phyloP scores from a whole-genome alignment of 768 basidiomycete species.

The Mycena indigotica region DNA sequence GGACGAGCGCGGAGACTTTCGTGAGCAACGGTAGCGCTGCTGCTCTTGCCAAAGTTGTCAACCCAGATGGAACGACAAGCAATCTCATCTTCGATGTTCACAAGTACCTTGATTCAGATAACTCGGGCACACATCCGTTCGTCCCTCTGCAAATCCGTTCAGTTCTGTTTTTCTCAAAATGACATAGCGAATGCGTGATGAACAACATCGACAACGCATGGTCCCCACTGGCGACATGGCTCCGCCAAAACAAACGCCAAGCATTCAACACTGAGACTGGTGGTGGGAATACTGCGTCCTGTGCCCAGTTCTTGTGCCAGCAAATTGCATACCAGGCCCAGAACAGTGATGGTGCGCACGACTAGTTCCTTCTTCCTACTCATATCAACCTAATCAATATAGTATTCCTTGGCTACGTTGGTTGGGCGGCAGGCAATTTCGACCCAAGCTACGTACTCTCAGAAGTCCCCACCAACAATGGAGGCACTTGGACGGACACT shows the following conservation, averaged over 20 bases:
- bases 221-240: slow-evolving; percentile 50
- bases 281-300: slow-evolving; percentile 54
- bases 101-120: slow-evolving; percentile 61
- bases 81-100: slow-evolving; percentile 64
- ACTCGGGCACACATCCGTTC: slow-evolving; percentile 38
- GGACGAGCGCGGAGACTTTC: slow-evolving; percentile 54
- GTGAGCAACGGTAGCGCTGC: slow-evolving; percentile 41
- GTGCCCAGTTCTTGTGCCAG: slow-evolving; percentile 46
- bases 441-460: slow-evolving; percentile 40
- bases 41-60: slow-evolving; percentile 46
- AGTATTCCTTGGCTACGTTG: slow-evolving; percentile 57
- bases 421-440: slow-evolving; percentile 66
- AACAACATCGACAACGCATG: slow-evolving; percentile 54
- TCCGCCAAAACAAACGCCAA: slow-evolving; percentile 50
- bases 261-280: slow-evolving; percentile 66
- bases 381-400: not conserved
- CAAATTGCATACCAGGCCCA: slow-evolving; percentile 48
- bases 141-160: not conserved
- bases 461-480: slow-evolving; percentile 33
- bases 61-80: slow-evolving; percentile 46
- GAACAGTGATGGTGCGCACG: slow-evolving; percentile 49
- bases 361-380: not conserved
- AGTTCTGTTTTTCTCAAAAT: slow-evolving; percentile 27
- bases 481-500: slow-evolving; percentile 43
- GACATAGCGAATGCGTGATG: slow-evolving; percentile 47